Evolutionary conservation across 805 yeast species (phyloP).

Genomic region (Blastobotrys robertii): DNA sequence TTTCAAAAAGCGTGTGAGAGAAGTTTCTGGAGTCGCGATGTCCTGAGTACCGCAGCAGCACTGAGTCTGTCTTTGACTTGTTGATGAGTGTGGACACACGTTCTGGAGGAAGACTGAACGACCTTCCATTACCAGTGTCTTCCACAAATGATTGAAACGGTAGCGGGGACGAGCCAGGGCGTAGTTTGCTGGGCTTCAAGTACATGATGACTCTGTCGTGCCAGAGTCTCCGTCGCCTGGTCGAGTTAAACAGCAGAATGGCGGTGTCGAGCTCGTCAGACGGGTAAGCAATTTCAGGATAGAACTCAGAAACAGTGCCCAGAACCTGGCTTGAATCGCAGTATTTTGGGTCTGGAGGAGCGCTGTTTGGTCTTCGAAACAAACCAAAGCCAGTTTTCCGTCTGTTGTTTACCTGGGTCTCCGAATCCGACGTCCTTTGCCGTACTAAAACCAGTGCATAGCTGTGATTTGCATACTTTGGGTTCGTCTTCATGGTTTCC

Average conservation of each 20-base stretch:
- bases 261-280: neutral
- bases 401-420: neutral
- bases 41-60: no score
- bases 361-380: neutral
- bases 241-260: neutral
- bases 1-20: no score
- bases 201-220: slow-evolving; percentile 1
- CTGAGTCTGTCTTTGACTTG: no score
- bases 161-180: no score
- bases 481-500: no score
- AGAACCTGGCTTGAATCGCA: neutral
- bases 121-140: no score
- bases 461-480: neutral
- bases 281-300: neutral
- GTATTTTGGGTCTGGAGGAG: neutral
- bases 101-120: no score
- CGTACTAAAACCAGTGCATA: neutral
- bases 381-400: neutral
- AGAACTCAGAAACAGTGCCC: neutral
- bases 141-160: no score
- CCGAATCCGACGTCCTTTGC: neutral
- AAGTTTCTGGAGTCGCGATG: no score
- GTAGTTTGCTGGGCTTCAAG: neutral
- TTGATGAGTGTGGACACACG: no score
- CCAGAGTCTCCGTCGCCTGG: slow-evolving; percentile 1